These are phyloP conservation scores for Phlyctochytrium planicorne DNA, from an alignment of 192 early-diverging fungal species.

Conservation along the genomic window DNA sequence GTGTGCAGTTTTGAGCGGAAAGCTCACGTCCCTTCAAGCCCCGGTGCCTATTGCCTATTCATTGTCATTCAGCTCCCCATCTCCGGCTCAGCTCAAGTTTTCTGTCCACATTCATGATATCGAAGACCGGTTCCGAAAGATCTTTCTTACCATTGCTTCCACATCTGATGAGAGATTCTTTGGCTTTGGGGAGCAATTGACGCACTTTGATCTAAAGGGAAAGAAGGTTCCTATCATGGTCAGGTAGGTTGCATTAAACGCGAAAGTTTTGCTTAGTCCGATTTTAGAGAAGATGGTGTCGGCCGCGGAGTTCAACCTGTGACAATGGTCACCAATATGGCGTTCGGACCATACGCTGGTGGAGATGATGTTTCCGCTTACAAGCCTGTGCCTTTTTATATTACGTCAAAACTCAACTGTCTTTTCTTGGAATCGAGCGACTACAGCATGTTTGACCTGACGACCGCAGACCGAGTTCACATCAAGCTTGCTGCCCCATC, in stretches of 20 bases:
- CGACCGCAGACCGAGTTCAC: conserved; percentile 26
- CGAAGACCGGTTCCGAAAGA: conserved; percentile 10
- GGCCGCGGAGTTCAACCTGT: conserved; percentile 34
- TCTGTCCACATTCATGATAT: not conserved
- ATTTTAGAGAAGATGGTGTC: conserved; percentile 30
- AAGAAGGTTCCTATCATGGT: conserved; percentile 37
- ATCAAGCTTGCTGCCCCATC: conserved; percentile 20
- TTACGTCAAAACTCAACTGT: conserved; percentile 32
- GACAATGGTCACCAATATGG: conserved; percentile 18
- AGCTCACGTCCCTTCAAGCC: not conserved
- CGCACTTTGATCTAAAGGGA: conserved; percentile 30
- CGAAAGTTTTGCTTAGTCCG: not conserved
- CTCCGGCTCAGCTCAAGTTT: not conserved
- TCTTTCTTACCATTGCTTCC: conserved; percentile 22
- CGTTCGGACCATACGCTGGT: conserved; percentile 26
- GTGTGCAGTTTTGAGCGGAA: not conserved
- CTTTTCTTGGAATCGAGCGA: conserved; percentile 37
- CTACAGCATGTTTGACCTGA: conserved; percentile 38
- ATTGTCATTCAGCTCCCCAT: not conserved
- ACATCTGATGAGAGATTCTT: conserved; percentile 38
- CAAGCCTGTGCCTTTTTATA: conserved; percentile 37
- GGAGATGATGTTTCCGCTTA: conserved; percentile 34
- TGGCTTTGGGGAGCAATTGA: conserved; percentile 45
- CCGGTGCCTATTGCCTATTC: not conserved
- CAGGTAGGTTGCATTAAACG: conserved; percentile 5